These are phyloP conservation scores for Corchorus capsularis DNA, from an alignment of 345 rosid species.

Conservation along the genomic window DNA sequence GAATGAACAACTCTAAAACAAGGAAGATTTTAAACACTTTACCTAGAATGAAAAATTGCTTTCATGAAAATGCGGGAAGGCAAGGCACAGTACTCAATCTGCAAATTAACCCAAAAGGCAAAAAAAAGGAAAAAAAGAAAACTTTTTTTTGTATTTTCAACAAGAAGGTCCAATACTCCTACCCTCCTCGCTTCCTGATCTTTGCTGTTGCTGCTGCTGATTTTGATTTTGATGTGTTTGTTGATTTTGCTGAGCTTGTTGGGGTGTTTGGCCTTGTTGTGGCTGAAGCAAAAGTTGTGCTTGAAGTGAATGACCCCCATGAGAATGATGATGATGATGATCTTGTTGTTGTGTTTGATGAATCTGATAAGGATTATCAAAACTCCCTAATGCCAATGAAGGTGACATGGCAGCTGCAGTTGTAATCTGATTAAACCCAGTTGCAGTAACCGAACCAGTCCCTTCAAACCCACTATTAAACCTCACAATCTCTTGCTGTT, in stretches of 20 bases:
- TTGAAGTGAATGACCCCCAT: constrained; percentile 39
- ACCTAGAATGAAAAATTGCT: constrained; percentile 33
- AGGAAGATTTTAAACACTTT: constrained; percentile 12
- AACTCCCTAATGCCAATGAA: constrained; percentile 24
- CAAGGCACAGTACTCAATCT: neutral
- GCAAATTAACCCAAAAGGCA: neutral
- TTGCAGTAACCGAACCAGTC: constrained; percentile 8
- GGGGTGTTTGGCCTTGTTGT: constrained; percentile 35
- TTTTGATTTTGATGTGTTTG: constrained; percentile 35
- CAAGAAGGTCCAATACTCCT: constrained; percentile 45
- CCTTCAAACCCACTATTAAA: constrained; percentile 18
- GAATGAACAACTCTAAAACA: neutral
- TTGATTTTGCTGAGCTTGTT: constrained; percentile 31
- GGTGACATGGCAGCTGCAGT: constrained; percentile 12
- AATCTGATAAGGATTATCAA: constrained; percentile 57
- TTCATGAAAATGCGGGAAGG: constrained; percentile 13
- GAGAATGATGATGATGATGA: constrained; percentile 34
- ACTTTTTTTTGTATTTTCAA: constrained; percentile 10
- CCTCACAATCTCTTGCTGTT: constrained; percentile 14
- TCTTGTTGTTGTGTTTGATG: constrained; percentile 42
- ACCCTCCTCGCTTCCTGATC: constrained; percentile 56
- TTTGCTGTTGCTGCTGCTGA: constrained; percentile 48
- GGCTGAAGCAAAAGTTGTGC: constrained; percentile 63
- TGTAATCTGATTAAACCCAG: constrained; percentile 17
- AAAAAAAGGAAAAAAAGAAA: too few relatives aligned